These are phyloP conservation scores for Psophocarpus tetragonolobus DNA, from an alignment of 306 rosid species.

Conservation along the genomic window DNA sequence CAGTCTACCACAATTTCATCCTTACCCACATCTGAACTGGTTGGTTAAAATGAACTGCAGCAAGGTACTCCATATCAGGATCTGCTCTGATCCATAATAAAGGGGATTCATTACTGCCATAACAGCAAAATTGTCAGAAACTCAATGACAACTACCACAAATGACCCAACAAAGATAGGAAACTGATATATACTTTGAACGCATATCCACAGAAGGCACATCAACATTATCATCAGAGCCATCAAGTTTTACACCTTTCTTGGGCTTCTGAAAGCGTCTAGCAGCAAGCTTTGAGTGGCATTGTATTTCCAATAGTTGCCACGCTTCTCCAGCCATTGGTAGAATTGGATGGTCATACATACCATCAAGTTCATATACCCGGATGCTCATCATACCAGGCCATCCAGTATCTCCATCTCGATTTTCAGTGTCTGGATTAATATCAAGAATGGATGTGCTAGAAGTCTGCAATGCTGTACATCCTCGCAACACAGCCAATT, in stretches of 20 bases:
- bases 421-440: conserved; percentile 68
- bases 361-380: conserved; percentile 95
- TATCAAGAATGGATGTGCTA: conserved; percentile 53
- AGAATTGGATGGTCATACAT: conserved; percentile 97
- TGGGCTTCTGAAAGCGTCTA: conserved; percentile 87
- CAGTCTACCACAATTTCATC: conserved; percentile 29
- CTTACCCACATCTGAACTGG: conserved; percentile 99
- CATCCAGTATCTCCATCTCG: conserved; percentile 84
- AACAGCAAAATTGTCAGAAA: conserved; percentile 21
- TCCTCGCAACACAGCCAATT: conserved; percentile 89
- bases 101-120: conserved; percentile 82
- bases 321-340: conserved; percentile 90
- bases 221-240: conserved; percentile 97
- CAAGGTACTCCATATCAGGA: conserved; percentile 98
- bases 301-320: conserved; percentile 91
- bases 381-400: conserved; percentile 99
- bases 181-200: conserved; percentile 63
- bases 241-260: conserved; percentile 77
- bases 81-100: conserved; percentile 96
- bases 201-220: conserved; percentile 68
- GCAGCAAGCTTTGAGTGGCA: conserved; percentile 96
- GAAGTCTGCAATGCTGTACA: conserved; percentile 71
- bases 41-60: conserved; percentile 87
- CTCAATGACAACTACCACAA: conserved; percentile 6
- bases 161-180: neutral